Base-by-base conservation (phyloP, 768 basidiomycete species). In the Boletus rex-veris region DNA sequence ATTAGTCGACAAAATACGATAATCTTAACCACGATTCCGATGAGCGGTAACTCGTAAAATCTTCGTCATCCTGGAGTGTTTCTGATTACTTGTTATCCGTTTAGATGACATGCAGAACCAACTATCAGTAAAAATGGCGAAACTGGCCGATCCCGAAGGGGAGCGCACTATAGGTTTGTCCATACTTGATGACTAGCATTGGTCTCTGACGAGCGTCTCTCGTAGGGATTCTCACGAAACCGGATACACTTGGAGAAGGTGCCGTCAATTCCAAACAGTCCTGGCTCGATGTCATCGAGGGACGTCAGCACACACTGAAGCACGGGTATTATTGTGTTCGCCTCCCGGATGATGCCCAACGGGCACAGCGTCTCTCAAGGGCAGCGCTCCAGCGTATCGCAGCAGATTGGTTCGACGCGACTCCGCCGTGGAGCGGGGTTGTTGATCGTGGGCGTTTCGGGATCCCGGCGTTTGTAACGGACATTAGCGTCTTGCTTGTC, bases 61-160 rank as follows among this genome's bases (percentile, higher is more conserved):
- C 12, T 33, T 46, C 12, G 3, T 49, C 14, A 7, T 15, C 38
- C 12, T 28, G 9, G 36, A 5, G 47, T 15, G 4, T 40, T 36
- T 39, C 41, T 54, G 41, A 61, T 26, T 7, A 2, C 6, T 7
- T 5, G 39, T 1, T 36, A 19, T 24, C 9, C 3, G n/a, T 48
- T 12, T 42, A 88, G 88, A 85, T 45, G 88, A 90, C 45, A 78
- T 86, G 28, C 76, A 87, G 55, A 87, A 83, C 51, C 85, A 86
- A 58, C 72, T 70, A 53, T 84, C 86, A 0, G 75, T 82, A 3
- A 70, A 54, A 4, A 67, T 88, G 0, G 87, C 86, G 0, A 73
- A 64, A 43, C 70, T 74, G 5, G 79, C 73, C 0, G 86, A 88
- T 62, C 77, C 77, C 0, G 53, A 70, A 0, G 84, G 85, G 3